phyloP scores from a whole-genome alignment of 768 basidiomycete species.

The Tulasnella sp. region DNA sequence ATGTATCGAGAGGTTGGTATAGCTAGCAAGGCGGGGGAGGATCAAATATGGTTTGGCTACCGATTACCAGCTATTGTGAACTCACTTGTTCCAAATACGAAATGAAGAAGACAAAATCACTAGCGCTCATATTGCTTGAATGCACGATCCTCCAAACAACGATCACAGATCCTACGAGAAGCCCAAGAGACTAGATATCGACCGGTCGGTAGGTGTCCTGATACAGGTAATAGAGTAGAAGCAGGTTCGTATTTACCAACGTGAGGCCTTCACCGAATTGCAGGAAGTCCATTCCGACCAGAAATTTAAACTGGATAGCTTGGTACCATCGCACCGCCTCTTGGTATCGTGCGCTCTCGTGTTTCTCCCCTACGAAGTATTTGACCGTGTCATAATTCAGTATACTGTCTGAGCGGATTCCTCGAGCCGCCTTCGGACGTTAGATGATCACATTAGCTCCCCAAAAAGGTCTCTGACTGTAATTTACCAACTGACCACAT shows the following conservation, averaged over 20 bases:
- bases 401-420: conserved; percentile 67
- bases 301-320: conserved; percentile 58
- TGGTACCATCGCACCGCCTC: conserved; percentile 69
- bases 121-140: conserved; percentile 37
- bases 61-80: no score
- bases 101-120: conserved; percentile 69
- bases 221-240: no score
- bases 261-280: conserved; percentile 75
- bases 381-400: conserved; percentile 81
- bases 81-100: conserved; percentile 68
- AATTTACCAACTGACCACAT: conserved; percentile 47
- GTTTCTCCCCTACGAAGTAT: conserved; percentile 77
- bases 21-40: conserved; percentile 18
- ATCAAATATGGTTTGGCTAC: background rate
- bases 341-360: conserved; percentile 61
- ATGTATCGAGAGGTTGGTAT: conserved; percentile 63
- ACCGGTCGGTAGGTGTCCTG: no score
- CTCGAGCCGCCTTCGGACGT: no score
- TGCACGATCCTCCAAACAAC: conserved; percentile 59
- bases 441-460: no score
- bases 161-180: conserved; percentile 70
- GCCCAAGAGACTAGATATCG: conserved; percentile 55
- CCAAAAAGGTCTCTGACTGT: no score
- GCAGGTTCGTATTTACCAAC: conserved; percentile 40
- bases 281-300: conserved; percentile 60